Percentiles rank a stretch among this genome's conserved stretches.
Evolutionary conservation across 257 asterid genomes (phyloP).

Genomic region (Verbena officinalis): DNA sequence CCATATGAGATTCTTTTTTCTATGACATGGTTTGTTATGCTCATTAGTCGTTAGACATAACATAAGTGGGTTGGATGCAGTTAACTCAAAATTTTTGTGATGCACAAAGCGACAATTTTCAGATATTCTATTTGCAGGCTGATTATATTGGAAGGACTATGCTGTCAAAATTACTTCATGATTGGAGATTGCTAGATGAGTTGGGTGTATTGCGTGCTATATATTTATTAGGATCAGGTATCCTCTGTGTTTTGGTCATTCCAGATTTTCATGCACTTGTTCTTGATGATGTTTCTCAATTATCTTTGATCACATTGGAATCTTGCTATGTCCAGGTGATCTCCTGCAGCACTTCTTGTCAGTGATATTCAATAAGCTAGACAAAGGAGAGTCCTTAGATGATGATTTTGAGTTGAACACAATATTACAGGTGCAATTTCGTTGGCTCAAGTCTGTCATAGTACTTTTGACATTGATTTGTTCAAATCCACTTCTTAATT

Average conservation of each 20-base stretch:
- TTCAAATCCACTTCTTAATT: not conserved
- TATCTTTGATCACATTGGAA: constrained; percentile 19
- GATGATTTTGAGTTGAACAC: constrained; percentile 98
- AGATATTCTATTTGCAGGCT: constrained; percentile 58
- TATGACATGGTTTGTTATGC: too few relatives aligned
- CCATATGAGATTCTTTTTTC: too few relatives aligned
- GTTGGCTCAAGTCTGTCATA: constrained; percentile 23
- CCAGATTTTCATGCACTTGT: not conserved
- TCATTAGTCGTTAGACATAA: too few relatives aligned
- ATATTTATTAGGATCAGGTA: constrained; percentile 97
- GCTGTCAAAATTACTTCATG: constrained; percentile 76
- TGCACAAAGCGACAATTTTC: constrained; percentile 17
- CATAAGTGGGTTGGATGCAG: too few relatives aligned
- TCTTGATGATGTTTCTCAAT: not conserved
- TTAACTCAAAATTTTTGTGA: constrained; percentile 14
- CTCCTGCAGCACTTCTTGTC: constrained; percentile 88
- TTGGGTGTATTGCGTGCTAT: constrained; percentile 87
- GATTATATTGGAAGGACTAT: constrained; percentile 85
- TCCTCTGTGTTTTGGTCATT: constrained; percentile 17
- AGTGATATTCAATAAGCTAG: constrained; percentile 81
- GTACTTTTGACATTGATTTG: not conserved
- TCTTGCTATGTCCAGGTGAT: constrained; percentile 69
- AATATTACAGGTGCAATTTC: constrained; percentile 69
- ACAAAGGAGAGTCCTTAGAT: constrained; percentile 87
- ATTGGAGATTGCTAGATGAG: constrained; percentile 94